phyloP scores from a whole-genome alignment of 768 basidiomycete species.

The Mycena amicta region DNA sequence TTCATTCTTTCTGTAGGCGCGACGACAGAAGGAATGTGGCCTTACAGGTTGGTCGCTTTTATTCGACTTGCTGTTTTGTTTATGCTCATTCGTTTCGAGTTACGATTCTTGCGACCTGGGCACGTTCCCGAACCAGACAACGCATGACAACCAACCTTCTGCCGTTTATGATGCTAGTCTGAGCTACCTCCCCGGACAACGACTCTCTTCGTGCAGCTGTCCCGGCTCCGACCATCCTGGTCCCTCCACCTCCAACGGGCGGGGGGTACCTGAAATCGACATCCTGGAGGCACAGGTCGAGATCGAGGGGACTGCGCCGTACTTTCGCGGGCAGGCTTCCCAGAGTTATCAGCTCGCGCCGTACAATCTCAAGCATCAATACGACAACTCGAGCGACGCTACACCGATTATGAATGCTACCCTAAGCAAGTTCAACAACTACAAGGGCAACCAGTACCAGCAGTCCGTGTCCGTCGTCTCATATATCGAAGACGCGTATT shows the following conservation, averaged over 20 bases:
- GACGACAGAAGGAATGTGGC: constrained; percentile 60
- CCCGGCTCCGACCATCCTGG: constrained; percentile 70
- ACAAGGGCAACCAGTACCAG: constrained; percentile 58
- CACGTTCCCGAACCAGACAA: constrained; percentile 65
- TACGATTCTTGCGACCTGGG: constrained; percentile 69
- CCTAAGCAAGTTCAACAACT: constrained; percentile 50
- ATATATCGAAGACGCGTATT: constrained; percentile 43
- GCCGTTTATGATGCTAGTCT: constrained; percentile 46
- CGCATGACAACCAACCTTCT: constrained; percentile 45
- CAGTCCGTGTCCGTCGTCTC: constrained; percentile 57
- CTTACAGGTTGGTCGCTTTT: background rate
- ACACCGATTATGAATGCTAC: constrained; percentile 45
- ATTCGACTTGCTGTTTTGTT: background rate
- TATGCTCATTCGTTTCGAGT: constrained; percentile 40
- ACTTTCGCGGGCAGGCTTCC: constrained; percentile 52
- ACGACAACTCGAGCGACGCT: constrained; percentile 43
- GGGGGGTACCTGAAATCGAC: constrained; percentile 79
- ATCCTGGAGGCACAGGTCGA: constrained; percentile 70
- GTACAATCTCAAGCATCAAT: constrained; percentile 57
- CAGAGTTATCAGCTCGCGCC: constrained; percentile 67
- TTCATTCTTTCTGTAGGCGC: too few species aligned
- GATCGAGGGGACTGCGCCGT: constrained; percentile 21
- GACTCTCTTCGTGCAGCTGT: constrained; percentile 72
- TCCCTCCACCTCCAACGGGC: constrained; percentile 52
- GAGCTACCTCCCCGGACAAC: constrained; percentile 70